These are phyloP conservation scores for Cyberlindnera maclurae DNA, from an alignment of 805 yeast genomes.

Conservation along the genomic window DNA sequence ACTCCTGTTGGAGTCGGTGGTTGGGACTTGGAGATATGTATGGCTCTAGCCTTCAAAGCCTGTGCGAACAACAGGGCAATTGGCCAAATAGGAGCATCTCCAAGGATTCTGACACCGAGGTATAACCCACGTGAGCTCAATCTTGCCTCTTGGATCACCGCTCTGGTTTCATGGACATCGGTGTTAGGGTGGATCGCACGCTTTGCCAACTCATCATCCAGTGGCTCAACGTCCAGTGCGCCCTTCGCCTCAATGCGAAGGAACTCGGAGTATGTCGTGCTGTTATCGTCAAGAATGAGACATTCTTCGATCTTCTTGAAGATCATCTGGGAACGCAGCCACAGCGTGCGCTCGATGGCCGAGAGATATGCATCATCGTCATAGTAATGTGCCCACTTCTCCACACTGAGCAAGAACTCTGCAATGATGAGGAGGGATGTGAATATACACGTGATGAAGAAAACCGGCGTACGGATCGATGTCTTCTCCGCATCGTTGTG, in stretches of 20 bases:
- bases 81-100: slow-evolving; percentile 88
- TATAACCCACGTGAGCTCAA: slow-evolving; percentile 53
- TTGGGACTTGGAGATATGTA: slow-evolving; percentile 27
- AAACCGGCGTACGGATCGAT: slow-evolving; percentile 67
- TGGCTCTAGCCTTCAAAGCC: slow-evolving; percentile 62
- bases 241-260: slow-evolving; percentile 53
- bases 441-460: slow-evolving; percentile 64
- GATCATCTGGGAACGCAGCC: slow-evolving; percentile 57
- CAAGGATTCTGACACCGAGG: slow-evolving; percentile 67
- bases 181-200: slow-evolving; percentile 39
- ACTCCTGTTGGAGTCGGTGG: slow-evolving; percentile 12
- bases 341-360: slow-evolving; percentile 49
- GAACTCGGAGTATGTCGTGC: slow-evolving; percentile 51
- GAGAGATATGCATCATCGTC: slow-evolving; percentile 26
- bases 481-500: slow-evolving; percentile 59
- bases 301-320: slow-evolving; percentile 55
- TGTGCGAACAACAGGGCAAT: slow-evolving; percentile 73
- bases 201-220: slow-evolving; percentile 44
- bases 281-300: slow-evolving; percentile 44
- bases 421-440: slow-evolving; percentile 55
- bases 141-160: slow-evolving; percentile 40
- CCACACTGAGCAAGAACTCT: slow-evolving; percentile 53
- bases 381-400: slow-evolving; percentile 39
- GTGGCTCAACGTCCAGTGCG: slow-evolving; percentile 44
- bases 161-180: slow-evolving; percentile 36